A percentile compares a stretch with the other conserved stretches of the same genome.
phyloP scores from a whole-genome alignment of 805 yeast species.

The Jamesozyma hellenica region DNA sequence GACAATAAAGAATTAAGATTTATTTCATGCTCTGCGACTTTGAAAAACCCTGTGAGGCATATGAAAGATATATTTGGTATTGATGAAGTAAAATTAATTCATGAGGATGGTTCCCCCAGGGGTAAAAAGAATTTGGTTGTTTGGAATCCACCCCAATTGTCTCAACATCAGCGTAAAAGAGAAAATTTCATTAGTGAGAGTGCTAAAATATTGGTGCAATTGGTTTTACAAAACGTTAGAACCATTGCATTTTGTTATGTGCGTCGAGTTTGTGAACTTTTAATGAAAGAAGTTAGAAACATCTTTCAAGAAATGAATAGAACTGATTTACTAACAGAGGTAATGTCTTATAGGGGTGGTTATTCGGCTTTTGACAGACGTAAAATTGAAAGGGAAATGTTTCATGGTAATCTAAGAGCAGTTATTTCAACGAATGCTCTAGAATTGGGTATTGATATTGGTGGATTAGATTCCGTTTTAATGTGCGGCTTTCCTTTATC shows the following conservation, averaged over 20 bases:
- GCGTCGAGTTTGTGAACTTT: slow-evolving; percentile 72
- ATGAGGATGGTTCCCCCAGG: slow-evolving; percentile 81
- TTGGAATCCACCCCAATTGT: slow-evolving; percentile 79
- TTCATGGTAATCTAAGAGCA: slow-evolving; percentile 72
- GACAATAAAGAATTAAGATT: slow-evolving; percentile 45
- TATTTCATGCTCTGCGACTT: slow-evolving; percentile 91
- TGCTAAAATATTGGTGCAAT: slow-evolving; percentile 58
- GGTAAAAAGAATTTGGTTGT: slow-evolving; percentile 66
- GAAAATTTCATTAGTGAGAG: slow-evolving; percentile 66
- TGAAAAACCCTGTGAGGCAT: slow-evolving; percentile 61
- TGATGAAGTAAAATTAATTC: slow-evolving; percentile 45
- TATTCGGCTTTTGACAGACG: slow-evolving; percentile 81
- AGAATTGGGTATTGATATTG: slow-evolving; percentile 92
- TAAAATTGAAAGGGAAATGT: slow-evolving; percentile 82
- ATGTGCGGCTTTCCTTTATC: slow-evolving; percentile 90
- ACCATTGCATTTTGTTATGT: slow-evolving; percentile 87
- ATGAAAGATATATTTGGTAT: slow-evolving; percentile 70
- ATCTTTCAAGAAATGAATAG: slow-evolving; percentile 37
- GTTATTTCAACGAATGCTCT: slow-evolving; percentile 91
- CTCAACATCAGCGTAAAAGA: slow-evolving; percentile 43
- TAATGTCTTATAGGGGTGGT: slow-evolving; percentile 94
- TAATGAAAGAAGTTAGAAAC: slow-evolving; percentile 75
- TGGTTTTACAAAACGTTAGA: slow-evolving; percentile 55
- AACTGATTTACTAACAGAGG: slow-evolving; percentile 43
- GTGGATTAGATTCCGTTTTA: slow-evolving; percentile 82